Conservation (phyloP, 2,329 filamentous ascomycete species). For the Colletotrichum theobromicola region DNA sequence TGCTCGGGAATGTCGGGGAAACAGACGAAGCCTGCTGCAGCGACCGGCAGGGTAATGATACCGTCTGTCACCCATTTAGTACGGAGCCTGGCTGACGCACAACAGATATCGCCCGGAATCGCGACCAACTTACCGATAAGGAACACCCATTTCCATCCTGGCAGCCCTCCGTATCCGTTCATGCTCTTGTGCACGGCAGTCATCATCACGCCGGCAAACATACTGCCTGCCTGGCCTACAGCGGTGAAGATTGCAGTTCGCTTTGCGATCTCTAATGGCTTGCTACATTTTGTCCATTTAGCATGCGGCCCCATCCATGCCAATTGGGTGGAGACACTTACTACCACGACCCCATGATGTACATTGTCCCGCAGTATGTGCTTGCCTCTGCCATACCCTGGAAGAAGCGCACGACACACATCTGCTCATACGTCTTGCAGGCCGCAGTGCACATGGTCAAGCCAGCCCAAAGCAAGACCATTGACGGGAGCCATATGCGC, state of each 20-base stretch:
- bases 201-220: constrained; percentile 65
- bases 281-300: constrained; percentile 28
- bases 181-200: constrained; percentile 43
- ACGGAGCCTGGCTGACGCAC: neutral
- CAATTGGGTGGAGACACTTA: constrained; percentile 38
- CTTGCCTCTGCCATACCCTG: constrained; percentile 43
- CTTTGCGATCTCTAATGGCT: constrained; percentile 63
- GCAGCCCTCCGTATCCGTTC: constrained; percentile 46
- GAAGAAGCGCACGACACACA: constrained; percentile 44
- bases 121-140: constrained; percentile 30
- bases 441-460: constrained; percentile 42
- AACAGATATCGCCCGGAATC: neutral
- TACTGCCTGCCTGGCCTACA: constrained; percentile 62
- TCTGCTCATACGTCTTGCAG: constrained; percentile 31
- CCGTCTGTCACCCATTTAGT: constrained; percentile 36
- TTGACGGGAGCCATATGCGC: constrained; percentile 51
- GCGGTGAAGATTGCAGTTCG: constrained; percentile 67
- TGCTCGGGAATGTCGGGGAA: constrained; percentile 54
- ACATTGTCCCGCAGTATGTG: constrained; percentile 45
- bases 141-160: constrained; percentile 55
- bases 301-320: neutral
- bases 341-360: constrained; percentile 60
- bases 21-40: constrained; percentile 52
- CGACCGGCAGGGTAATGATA: constrained; percentile 57
- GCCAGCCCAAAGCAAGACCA: constrained; percentile 52